A percentile compares a stretch with the other conserved stretches of the same genome.
These are phyloP conservation scores for Lyophyllum semitale DNA, from an alignment of 768 basidiomycete species.

Conservation along the genomic window DNA sequence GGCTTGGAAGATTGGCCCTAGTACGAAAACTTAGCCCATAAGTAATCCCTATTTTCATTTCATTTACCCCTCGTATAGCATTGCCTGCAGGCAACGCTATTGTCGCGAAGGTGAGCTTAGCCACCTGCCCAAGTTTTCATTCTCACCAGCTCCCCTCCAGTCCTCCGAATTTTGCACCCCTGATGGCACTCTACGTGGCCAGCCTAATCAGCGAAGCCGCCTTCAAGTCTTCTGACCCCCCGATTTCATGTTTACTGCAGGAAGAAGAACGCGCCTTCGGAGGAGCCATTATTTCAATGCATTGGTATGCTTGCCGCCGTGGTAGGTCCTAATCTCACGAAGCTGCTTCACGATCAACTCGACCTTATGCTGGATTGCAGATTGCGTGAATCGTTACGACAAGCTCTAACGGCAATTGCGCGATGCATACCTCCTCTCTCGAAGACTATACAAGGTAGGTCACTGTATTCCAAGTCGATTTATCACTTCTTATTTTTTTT, in stretches of 20 bases:
- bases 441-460: conserved; percentile 91
- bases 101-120: conserved; percentile 56
- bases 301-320: conserved; percentile 89
- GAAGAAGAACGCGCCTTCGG: conserved; percentile 78
- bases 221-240: too few species aligned
- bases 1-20: conserved; percentile 79
- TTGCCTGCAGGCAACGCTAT: conserved; percentile 81
- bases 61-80: conserved; percentile 40
- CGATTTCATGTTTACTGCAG: conserved; percentile 81
- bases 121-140: not conserved
- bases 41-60: not conserved
- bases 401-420: conserved; percentile 83
- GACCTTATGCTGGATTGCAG: conserved; percentile 97
- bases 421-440: conserved; percentile 89
- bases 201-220: conserved; percentile 72
- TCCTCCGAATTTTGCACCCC: conserved; percentile 80
- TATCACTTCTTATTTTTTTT: not conserved
- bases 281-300: conserved; percentile 75
- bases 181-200: conserved; percentile 60
- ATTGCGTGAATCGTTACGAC: conserved; percentile 83
- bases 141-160: conserved; percentile 24
- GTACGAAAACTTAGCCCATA: conserved; percentile 24
- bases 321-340: conserved; percentile 94
- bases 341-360: conserved; percentile 92
- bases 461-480: conserved; percentile 1